Percentiles rank a stretch among this genome's conserved stretches.
phyloP scores from a whole-genome alignment of 345 rosid species.

The Mangifera indica region DNA sequence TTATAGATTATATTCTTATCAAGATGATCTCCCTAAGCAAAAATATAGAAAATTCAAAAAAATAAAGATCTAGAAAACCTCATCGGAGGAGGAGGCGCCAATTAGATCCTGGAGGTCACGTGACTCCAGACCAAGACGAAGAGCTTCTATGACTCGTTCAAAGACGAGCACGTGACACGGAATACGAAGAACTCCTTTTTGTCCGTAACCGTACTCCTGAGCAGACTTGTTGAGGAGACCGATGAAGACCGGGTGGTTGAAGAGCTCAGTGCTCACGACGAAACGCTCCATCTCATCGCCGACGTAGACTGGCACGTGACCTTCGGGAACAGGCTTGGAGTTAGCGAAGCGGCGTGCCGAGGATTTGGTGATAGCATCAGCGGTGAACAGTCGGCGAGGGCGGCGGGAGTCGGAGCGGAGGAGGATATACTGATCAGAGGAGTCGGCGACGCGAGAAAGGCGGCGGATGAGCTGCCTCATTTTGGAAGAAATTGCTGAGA shows the following conservation, averaged over 20 bases:
- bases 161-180: constrained; percentile 86
- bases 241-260: constrained; percentile 81
- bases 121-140: constrained; percentile 68
- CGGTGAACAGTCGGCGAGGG: constrained; percentile 32
- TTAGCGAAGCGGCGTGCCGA: constrained; percentile 31
- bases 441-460: constrained; percentile 84
- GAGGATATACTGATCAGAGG: constrained; percentile 65
- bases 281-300: constrained; percentile 97
- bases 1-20: neutral
- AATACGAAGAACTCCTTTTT: constrained; percentile 80
- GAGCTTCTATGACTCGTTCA: constrained; percentile 78
- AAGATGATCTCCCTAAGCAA: neutral
- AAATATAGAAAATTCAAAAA: neutral
- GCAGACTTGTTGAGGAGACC: constrained; percentile 78
- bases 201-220: constrained; percentile 93
- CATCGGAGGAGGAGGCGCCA: constrained; percentile 17
- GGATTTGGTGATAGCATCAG: neutral
- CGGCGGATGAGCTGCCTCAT: constrained; percentile 95
- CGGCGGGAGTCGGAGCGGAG: constrained; percentile 50
- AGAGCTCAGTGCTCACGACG: constrained; percentile 74
- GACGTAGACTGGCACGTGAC: constrained; percentile 86
- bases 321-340: constrained; percentile 56
- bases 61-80: neutral
- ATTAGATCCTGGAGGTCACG: constrained; percentile 50
- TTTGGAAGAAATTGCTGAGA: neutral